Percentiles rank a stretch among this genome's conserved stretches.
Evolutionary conservation across 2,329 filamentous ascomycete species (phyloP).

Genomic region (Lachnellula cervina): DNA sequence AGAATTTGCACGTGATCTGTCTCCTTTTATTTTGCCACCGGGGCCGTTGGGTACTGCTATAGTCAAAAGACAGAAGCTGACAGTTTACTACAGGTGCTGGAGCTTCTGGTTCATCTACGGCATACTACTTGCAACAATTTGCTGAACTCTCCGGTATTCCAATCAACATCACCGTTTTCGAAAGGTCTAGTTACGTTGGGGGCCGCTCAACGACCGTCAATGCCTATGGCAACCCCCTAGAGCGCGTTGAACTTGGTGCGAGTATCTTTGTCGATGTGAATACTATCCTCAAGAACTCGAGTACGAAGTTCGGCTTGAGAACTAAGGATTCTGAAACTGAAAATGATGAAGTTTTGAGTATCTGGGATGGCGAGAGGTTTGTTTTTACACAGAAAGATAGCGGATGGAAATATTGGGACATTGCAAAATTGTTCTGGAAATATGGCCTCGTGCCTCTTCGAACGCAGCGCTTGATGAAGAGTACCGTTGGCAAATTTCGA

Average conservation of each 20-base stretch:
- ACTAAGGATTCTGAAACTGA: constrained; percentile 42
- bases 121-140: constrained; percentile 74
- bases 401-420: constrained; percentile 70
- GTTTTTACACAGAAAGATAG: constrained; percentile 60
- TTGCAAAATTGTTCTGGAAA: constrained; percentile 73
- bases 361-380: constrained; percentile 79
- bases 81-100: constrained; percentile 64
- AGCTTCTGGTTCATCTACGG: constrained; percentile 78
- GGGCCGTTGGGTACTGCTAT: no score
- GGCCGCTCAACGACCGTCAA: constrained; percentile 84
- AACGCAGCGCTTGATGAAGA: constrained; percentile 67
- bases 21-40: no score
- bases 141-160: constrained; percentile 53
- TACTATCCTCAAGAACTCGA: constrained; percentile 72
- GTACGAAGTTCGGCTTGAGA: constrained; percentile 64
- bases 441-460: constrained; percentile 77
- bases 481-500: constrained; percentile 67
- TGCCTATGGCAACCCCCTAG: constrained; percentile 60
- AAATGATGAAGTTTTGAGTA: constrained; percentile 52
- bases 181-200: constrained; percentile 71
- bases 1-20: neutral
- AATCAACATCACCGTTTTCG: constrained; percentile 82
- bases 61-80: neutral
- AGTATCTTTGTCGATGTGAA: constrained; percentile 89
- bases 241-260: constrained; percentile 80